Evolutionary conservation across 768 basidiomycete genomes (phyloP).

Genomic region (Megacollybia marginata): DNA sequence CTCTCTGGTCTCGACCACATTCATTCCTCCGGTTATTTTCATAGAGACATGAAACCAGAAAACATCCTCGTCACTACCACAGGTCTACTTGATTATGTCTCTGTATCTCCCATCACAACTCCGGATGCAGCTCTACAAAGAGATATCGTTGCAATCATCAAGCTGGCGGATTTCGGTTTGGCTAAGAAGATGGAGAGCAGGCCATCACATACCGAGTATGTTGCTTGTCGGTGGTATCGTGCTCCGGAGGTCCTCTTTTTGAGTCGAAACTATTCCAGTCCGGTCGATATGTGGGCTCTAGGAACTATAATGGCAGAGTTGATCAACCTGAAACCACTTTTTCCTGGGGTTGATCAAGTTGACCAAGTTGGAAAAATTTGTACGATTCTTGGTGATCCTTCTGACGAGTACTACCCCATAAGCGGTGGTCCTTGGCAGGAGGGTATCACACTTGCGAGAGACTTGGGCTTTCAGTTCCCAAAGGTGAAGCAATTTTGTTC

Average conservation of each 20-base stretch:
- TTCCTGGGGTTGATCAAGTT: conserved; percentile 87
- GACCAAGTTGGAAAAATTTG: conserved; percentile 91
- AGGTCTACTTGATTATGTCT: conserved; percentile 85
- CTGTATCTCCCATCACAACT: conserved; percentile 60
- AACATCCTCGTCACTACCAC: conserved; percentile 98
- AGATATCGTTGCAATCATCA: conserved; percentile 95
- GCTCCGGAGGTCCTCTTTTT: conserved; percentile 94
- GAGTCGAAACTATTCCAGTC: conserved; percentile 89
- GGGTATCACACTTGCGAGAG: conserved; percentile 82
- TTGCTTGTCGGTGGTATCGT: conserved; percentile 99
- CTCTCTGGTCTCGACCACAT: conserved; percentile 88
- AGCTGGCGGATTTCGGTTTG: conserved; percentile 96
- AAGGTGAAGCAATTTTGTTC: conserved; percentile 51
- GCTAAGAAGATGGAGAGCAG: conserved; percentile 81
- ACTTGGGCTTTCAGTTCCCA: conserved; percentile 81
- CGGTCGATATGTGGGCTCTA: conserved; percentile 99
- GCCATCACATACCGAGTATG: conserved; percentile 98
- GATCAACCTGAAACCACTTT: conserved; percentile 89
- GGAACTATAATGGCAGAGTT: conserved; percentile 98
- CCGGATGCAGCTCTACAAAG: conserved; percentile 67
- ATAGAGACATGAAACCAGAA: conserved; percentile 99
- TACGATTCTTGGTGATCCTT: conserved; percentile 90
- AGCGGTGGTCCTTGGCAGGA: conserved; percentile 88
- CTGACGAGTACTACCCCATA: conserved; percentile 70
- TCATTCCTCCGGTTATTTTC: conserved; percentile 90